A percentile compares a stretch with the other conserved stretches of the same genome.
Evolutionary conservation across 257 asterid species (phyloP).

Genomic region (Paraleonurus japonicus): DNA sequence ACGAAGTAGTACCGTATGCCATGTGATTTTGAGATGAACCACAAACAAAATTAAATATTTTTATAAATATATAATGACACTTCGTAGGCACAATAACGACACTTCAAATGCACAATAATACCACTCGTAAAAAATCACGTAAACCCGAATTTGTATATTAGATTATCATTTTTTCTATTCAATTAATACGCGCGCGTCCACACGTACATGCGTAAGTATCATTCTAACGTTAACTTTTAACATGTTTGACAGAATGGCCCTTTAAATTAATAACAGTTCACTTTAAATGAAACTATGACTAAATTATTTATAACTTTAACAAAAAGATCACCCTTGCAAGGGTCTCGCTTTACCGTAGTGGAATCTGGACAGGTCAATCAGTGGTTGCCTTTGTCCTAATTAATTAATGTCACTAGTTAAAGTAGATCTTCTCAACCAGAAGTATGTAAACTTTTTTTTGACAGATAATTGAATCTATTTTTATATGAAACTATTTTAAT

Average conservation of each 20-base stretch:
- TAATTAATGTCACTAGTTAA: slow-evolving; percentile 22
- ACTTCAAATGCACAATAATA: too few relatives aligned
- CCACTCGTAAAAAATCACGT: too few relatives aligned
- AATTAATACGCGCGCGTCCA: too few relatives aligned
- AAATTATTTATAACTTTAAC: slow-evolving; percentile 17
- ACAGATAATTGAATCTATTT: slow-evolving; percentile 1
- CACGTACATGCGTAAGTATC: background rate
- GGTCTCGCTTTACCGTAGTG: slow-evolving; percentile 17
- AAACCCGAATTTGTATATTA: too few relatives aligned
- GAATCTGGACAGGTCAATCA: slow-evolving; percentile 39
- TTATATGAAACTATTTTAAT: background rate
- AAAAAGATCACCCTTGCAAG: slow-evolving; percentile 13
- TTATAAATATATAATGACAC: too few relatives aligned
- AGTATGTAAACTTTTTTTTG: background rate
- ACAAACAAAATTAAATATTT: too few relatives aligned
- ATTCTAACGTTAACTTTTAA: background rate
- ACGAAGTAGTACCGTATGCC: too few relatives aligned
- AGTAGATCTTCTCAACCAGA: slow-evolving; percentile 14
- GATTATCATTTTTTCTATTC: too few relatives aligned
- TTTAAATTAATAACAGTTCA: background rate
- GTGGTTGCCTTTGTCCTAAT: slow-evolving; percentile 22
- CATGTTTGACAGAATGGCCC: background rate
- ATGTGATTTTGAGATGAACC: too few relatives aligned
- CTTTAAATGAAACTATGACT: slow-evolving; percentile 4
- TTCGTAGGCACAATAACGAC: too few relatives aligned